phyloP scores from a whole-genome alignment of 2,329 filamentous ascomycete genomes.

The Epicoccum sorghinum region DNA sequence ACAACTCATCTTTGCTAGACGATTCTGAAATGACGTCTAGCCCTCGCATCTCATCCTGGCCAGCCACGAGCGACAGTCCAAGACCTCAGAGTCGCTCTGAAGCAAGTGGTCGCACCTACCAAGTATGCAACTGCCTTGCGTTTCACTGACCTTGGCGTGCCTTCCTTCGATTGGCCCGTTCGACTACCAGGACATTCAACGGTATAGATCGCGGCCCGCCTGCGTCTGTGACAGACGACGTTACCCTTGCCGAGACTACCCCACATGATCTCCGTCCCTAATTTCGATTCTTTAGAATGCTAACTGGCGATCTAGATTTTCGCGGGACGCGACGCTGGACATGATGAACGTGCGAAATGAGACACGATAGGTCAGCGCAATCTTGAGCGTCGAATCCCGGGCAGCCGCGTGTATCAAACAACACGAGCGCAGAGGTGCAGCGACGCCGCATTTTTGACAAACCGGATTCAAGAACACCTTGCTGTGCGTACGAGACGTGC shows the following conservation, averaged over 20 bases:
- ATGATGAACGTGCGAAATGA: background rate
- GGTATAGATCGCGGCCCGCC: constrained; percentile 24
- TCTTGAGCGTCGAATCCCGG: background rate
- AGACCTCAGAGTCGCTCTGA: constrained; percentile 21
- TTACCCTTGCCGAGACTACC: constrained; percentile 16
- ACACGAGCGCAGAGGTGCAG: background rate
- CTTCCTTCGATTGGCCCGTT: constrained; percentile 27
- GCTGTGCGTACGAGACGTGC: background rate
- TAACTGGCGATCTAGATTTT: background rate
- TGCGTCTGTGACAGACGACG: constrained; percentile 17
- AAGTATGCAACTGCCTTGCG: constrained; percentile 24
- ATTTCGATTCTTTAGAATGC: constrained; percentile 5
- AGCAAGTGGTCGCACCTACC: constrained; percentile 23
- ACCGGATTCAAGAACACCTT: background rate
- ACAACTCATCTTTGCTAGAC: constrained; percentile 1
- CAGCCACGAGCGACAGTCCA: constrained; percentile 15
- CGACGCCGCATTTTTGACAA: background rate
- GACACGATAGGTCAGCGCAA: background rate
- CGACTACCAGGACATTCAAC: constrained; percentile 13
- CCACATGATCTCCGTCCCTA: constrained; percentile 16
- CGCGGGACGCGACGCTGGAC: background rate
- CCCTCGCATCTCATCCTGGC: constrained; percentile 15
- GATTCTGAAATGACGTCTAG: constrained; percentile 2
- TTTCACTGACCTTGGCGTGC: constrained; percentile 24
- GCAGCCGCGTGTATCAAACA: background rate